Conservation (phyloP, 1,284 basidiomycete species). For the Schizophyllum amplum region DNA sequence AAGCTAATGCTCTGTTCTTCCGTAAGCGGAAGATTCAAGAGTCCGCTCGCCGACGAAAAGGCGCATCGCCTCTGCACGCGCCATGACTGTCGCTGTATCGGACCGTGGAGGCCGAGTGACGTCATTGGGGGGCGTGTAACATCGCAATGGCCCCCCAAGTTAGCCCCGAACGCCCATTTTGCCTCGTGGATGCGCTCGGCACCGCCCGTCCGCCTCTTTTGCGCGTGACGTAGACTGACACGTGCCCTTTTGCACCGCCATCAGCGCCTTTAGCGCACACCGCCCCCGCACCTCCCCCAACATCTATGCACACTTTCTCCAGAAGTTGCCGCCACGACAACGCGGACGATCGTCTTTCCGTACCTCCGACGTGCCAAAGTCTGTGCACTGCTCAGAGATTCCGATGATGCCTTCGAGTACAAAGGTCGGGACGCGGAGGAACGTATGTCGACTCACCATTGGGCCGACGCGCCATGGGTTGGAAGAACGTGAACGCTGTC, state of each 20-base stretch:
- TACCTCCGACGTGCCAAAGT: conserved; percentile 3
- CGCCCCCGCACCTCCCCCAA: neutral
- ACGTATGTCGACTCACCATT: conserved; percentile 7
- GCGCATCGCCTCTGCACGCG: neutral
- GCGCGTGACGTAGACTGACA: neutral
- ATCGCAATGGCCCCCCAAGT: neutral
- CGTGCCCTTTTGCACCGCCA: neutral
- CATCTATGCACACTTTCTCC: neutral
- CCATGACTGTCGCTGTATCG: neutral
- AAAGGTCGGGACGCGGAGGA: conserved; percentile 16
- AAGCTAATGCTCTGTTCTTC: too few relatives aligned
- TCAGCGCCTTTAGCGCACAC: neutral
- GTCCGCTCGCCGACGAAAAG: neutral
- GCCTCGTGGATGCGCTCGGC: neutral
- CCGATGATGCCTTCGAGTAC: conserved; percentile 6
- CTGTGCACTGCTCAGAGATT: conserved; percentile 6
- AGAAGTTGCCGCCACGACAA: too few relatives aligned
- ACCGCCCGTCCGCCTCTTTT: neutral
- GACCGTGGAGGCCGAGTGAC: too few relatives aligned
- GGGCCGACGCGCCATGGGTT: conserved; percentile 32
- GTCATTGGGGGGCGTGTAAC: neutral
- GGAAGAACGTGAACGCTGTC: conserved; percentile 68
- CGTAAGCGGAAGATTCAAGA: too few relatives aligned
- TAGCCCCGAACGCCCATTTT: neutral
- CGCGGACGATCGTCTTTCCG: neutral